Base-by-base conservation (phyloP, 495 filamentous ascomycete genomes). In the Daldinia caldariorum region DNA sequence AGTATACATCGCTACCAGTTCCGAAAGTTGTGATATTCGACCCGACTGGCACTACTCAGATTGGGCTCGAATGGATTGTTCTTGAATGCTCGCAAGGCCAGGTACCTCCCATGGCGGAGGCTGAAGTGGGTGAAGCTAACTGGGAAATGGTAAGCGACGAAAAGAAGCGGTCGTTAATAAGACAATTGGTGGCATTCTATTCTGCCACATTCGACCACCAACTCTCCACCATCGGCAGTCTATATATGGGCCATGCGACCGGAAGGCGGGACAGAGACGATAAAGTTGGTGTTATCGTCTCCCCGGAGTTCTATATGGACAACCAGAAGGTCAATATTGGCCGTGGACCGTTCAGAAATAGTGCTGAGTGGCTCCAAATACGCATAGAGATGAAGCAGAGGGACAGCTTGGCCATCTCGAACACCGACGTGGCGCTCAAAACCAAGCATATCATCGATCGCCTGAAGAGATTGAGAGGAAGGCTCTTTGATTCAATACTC, bases 31-130 rank as follows among this genome's bases (percentile, higher is more conserved):
- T 41, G 13, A 41, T 10, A 14, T 61, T 35, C 29, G 43, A 61
- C 9, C 39, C 32, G 3, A 31, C 20, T 16, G 8, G 29, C 26
- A 51, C 29, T 29, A 61, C 39, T 7, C 58, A 50, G 18, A 61
- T 61, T 32, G 58, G 58, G 6, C 18, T 45, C 18, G 58, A 61
- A 12, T 61, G 58, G 58, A 38, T 61, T 8, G n/a, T 50, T 12
- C 31, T 50, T 34, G 41, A 50, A 61, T 51, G 34, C 31, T 8
- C 51, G 16, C 22, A 61, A 61, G 58, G 58, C 1, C 18, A 22
- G 4, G 9, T 45, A 9, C 58, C 51, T 18, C 58, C 58, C 16
- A 22, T 35, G 41, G 10, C 6, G 32, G 16, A 6, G 32, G 14
- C 12, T 14, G 43, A 22, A 16, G 18, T 14, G 12, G 58, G 32